Evolutionary conservation across 2,329 filamentous ascomycete genomes (phyloP), one percentile per base, ranked within the genome.

Genomic region (Basipetospora chlamydospora): DNA sequence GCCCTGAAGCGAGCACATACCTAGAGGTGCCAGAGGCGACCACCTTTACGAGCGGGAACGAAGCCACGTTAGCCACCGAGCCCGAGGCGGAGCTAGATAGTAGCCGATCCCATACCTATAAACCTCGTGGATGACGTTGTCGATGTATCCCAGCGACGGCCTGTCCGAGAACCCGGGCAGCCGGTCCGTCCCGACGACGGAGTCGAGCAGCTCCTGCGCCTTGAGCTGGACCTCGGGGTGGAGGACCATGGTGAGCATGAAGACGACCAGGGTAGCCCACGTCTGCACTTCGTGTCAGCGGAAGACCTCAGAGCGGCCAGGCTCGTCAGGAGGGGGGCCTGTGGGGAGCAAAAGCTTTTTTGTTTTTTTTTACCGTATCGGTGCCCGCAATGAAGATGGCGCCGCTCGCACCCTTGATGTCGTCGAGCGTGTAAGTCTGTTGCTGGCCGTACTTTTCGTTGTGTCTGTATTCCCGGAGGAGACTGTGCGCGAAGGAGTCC

Each of bases 341-440:
- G n/a, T n/a, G n/a, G n/a, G n/a, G n/a, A n/a, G n/a, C n/a, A n/a
- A n/a, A n/a, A n/a, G n/a, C n/a, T n/a, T n/a, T n/a, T n/a, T n/a
- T n/a, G n/a, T n/a, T n/a, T 12, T 23, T 26, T 22, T 50, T 41
- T 37, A 52, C 50, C 17, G 61, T 63, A 42, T 67, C 57, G 20
- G 57, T 55, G n/a, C 64, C 64, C 12, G 64, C 64, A 40, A 64
- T 62, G 42, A 61, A 66, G 28, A 67, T 56, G 6, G 65, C 61
- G 0, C 61, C 65, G 2, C 63, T 57, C 3, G 64, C 64, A 20
- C 64, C 64, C 46, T 66, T 64, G 45, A 69, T 62, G 42, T 67
- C 63, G 11, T 56, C 55, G 12, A 61, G 47, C 1, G 56, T 57
- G 22, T 26, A 40, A 5, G 31, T 18, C 16, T 13, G 26, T 20